A percentile compares a stretch with the other conserved stretches of the same genome.
Conservation (phyloP, 495 filamentous ascomycete species). For the Aspergillus nanangensis region DNA sequence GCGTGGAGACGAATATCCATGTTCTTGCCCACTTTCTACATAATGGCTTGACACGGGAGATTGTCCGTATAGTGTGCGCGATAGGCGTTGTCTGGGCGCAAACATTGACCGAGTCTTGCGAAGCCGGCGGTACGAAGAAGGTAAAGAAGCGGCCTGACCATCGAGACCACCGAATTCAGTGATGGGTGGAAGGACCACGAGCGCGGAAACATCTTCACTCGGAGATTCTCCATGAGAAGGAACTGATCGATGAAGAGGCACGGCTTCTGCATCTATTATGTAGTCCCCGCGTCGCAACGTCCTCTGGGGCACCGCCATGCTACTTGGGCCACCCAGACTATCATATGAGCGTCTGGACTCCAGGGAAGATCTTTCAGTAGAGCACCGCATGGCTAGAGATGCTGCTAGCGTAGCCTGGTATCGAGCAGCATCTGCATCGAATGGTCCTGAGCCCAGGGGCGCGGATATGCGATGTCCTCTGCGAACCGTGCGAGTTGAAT, state of each 20-base stretch:
- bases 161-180: conserved; percentile 43
- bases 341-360: conserved; percentile 28
- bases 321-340: conserved; percentile 29
- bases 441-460: conserved; percentile 28
- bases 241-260: no score
- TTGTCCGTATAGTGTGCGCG: conserved; percentile 18
- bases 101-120: conserved; percentile 74
- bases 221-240: conserved; percentile 1
- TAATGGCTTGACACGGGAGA: no score
- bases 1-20: conserved; percentile 20
- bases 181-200: conserved; percentile 29
- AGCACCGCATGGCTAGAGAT: conserved; percentile 58
- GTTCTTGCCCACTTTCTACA: no score
- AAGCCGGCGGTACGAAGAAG: conserved; percentile 72
- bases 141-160: conserved; percentile 57
- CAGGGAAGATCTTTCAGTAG: conserved; percentile 38
- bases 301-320: conserved; percentile 34
- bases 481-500: conserved; percentile 58
- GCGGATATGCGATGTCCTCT: conserved; percentile 20
- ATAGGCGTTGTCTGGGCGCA: conserved; percentile 42
- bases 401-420: conserved; percentile 65
- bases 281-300: conserved; percentile 10
- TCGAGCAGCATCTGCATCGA: conserved; percentile 52
- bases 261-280: neutral
- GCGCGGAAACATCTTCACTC: conserved; percentile 6